phyloP scores from a whole-genome alignment of 768 basidiomycete species.

The Lentinula boryana region DNA sequence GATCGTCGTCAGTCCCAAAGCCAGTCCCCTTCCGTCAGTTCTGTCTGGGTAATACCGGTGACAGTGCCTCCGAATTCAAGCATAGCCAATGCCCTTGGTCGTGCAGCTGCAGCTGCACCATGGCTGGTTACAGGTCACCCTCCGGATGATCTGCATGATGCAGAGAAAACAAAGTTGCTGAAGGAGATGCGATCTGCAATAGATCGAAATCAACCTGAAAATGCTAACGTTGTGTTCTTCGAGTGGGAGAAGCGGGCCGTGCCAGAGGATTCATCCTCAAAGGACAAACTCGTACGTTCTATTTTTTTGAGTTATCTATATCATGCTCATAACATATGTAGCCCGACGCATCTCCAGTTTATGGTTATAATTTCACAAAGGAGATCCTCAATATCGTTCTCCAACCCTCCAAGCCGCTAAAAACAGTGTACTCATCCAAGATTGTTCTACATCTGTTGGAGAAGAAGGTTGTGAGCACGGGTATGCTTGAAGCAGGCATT shows the following conservation, averaged over 20 bases:
- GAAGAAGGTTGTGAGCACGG: constrained; percentile 45
- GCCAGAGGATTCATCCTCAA: background rate
- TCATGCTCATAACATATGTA: background rate
- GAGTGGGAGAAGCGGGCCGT: constrained; percentile 43
- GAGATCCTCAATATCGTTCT: constrained; percentile 49
- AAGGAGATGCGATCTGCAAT: constrained; percentile 27
- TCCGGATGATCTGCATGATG: background rate
- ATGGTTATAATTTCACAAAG: constrained; percentile 50
- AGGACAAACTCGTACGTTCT: background rate
- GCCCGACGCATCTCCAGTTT: background rate
- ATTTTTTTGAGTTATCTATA: background rate
- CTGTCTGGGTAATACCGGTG: constrained; percentile 55
- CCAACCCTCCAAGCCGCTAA: constrained; percentile 29
- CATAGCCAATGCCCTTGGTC: constrained; percentile 59
- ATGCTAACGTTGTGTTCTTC: constrained; percentile 55
- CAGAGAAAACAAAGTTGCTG: constrained; percentile 15
- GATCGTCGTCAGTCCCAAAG: constrained; percentile 14
- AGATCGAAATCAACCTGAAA: constrained; percentile 35
- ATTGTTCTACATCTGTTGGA: constrained; percentile 55
- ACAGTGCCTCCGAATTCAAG: constrained; percentile 48
- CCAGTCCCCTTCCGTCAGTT: constrained; percentile 27
- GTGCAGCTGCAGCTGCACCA: constrained; percentile 30
- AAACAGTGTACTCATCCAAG: constrained; percentile 46
- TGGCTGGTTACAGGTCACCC: constrained; percentile 33
- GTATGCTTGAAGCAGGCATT: constrained; percentile 59